Conservation (phyloP, 164 flowering plant genomes). For the Akebia trifoliata region DNA sequence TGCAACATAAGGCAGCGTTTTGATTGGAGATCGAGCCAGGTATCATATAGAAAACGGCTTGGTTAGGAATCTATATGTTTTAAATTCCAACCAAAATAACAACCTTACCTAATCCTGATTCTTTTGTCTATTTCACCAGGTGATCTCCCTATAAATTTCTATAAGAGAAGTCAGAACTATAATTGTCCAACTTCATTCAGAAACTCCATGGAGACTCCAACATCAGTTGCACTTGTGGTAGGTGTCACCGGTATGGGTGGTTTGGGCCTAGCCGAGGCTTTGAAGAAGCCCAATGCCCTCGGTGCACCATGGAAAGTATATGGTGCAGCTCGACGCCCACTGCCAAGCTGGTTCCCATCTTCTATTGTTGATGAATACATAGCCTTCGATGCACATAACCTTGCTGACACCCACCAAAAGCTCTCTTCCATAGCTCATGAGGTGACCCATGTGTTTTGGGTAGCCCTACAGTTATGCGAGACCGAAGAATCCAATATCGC, state of each 20-base stretch:
- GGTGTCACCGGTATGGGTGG: constrained; percentile 49
- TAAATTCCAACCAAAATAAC: too few species aligned
- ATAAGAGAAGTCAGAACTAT: too few species aligned
- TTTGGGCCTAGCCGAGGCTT: constrained; percentile 29
- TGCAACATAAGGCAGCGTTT: too few species aligned
- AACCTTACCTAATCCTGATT: too few species aligned
- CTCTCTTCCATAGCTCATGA: constrained; percentile 21
- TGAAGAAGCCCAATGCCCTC: constrained; percentile 21
- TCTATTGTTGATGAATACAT: constrained; percentile 23
- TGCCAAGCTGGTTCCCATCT: constrained; percentile 33
- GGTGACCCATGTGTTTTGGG: constrained; percentile 42
- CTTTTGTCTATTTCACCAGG: too few species aligned
- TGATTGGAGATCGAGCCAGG: too few species aligned
- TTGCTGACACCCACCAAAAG: constrained; percentile 10
- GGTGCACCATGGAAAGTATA: constrained; percentile 39
- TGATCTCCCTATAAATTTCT: too few species aligned
- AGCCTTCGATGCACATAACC: constrained; percentile 21
- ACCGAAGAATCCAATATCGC: constrained; percentile 17
- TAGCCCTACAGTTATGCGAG: constrained; percentile 17
- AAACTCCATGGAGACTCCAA: too few species aligned
- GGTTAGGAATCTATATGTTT: too few species aligned
- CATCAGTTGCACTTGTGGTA: constrained; percentile 28
- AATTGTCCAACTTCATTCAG: too few species aligned
- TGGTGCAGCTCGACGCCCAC: constrained; percentile 30
- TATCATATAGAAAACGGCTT: too few species aligned